Base-by-base conservation (phyloP, 2,329 filamentous ascomycete species). In the Talaromyces sp. region DNA sequence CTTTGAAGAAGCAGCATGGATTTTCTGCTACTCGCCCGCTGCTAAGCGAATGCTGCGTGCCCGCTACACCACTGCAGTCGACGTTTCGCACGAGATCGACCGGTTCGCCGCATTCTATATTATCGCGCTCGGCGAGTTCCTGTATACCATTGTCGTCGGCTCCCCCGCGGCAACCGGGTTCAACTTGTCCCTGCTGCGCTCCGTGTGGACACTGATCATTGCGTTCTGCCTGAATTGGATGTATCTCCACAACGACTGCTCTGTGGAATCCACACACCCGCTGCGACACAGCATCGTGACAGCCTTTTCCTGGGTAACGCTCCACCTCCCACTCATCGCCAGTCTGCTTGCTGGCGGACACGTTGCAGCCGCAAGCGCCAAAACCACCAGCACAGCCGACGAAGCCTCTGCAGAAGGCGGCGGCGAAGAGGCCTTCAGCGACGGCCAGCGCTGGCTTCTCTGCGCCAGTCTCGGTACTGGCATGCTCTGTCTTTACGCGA, bases 191-290 rank as follows among this genome's bases (percentile, higher is more conserved):
- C 76, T 80, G 55, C 69, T 74, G 10, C 78, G 78, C 55, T 79
- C 79, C 3, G 72, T 79, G n/a, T 81, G 78, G 68, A 80, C 78
- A 1, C 70, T 82, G 5, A 66, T 81, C 31, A 79, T 82, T 43
- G 79, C 79, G 0, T 82, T 81, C 62, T 80, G 77, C 63, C 70
- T 81, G 56, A 81, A 81, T 60, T 81, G 78, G 78, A 66, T 81
- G 54, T 82, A 81, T 58, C 74, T 79, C 24, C 79, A 79, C 59
- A 77, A 77, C 35, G 79, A 81, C 58, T 79, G 80, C 14, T 77
- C 78, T 14, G 61, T 79, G 9, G 66, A 76, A 24, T 71, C 70
- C 12, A 75, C 74, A 7, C 79, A 81, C 62, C 78, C 79, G 0
- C 72, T 81, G 51, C 74, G 77, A n/a, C 69, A 79, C 43, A 79